Evolutionary conservation across 2,329 filamentous ascomycete species (phyloP).

Genomic region (Thyridium curvatum): DNA sequence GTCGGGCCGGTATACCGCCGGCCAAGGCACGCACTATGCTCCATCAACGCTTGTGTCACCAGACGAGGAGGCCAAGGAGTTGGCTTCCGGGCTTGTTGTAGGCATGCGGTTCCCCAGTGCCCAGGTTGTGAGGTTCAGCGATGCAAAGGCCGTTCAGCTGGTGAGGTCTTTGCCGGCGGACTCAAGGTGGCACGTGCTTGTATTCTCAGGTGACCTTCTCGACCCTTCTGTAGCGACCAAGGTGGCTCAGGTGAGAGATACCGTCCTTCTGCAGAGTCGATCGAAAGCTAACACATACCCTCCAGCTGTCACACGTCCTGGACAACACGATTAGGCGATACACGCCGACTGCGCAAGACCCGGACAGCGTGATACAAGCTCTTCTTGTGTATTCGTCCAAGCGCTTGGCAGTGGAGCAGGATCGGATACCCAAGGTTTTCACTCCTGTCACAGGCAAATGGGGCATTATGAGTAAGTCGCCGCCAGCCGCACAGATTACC

Average conservation of each 20-base stretch:
- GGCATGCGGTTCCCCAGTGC: constrained; percentile 53
- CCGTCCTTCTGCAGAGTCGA: too few relatives aligned
- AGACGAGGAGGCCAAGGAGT: constrained; percentile 2
- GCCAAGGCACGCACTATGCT: constrained; percentile 48
- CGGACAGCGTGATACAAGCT: constrained; percentile 50
- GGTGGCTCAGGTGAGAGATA: constrained; percentile 16
- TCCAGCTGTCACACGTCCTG: constrained; percentile 10
- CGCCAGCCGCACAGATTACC: too few relatives aligned
- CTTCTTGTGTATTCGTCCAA: constrained; percentile 46
- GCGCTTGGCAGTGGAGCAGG: constrained; percentile 40
- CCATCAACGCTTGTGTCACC: constrained; percentile 36
- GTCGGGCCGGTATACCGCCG: constrained; percentile 53
- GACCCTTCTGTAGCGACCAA: constrained; percentile 22
- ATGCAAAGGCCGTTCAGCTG: constrained; percentile 50
- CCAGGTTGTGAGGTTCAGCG: constrained; percentile 53
- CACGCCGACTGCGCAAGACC: constrained; percentile 32
- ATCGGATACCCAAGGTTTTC: constrained; percentile 49
- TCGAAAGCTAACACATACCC: constrained; percentile 1
- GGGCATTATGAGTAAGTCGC: constrained; percentile 25
- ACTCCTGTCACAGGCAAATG: constrained; percentile 49
- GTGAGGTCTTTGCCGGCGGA: constrained; percentile 42
- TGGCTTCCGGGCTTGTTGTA: constrained; percentile 14
- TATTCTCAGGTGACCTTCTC: constrained; percentile 47
- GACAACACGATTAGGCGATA: constrained; percentile 6
- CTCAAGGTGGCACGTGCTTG: constrained; percentile 35